phyloP scores from a whole-genome alignment of 805 yeast genomes.

The Lachancea dasiensis region DNA sequence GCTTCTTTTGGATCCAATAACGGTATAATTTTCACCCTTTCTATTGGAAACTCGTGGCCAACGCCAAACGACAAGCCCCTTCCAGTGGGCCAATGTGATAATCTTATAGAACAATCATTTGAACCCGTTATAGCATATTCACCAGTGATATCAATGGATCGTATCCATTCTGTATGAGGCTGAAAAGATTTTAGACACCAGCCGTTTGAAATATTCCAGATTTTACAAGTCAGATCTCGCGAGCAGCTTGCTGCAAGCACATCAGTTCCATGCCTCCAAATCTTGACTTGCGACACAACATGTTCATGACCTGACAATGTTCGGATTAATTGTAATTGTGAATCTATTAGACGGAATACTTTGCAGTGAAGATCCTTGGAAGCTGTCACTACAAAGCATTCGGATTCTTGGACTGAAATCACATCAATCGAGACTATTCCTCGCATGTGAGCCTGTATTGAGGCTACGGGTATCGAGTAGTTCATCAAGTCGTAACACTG shows the following conservation, averaged over 20 bases:
- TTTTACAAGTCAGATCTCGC: slow-evolving; percentile 52
- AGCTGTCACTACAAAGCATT: slow-evolving; percentile 39
- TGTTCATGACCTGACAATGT: slow-evolving; percentile 84
- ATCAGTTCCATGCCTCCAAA: slow-evolving; percentile 40
- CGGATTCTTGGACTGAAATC: slow-evolving; percentile 13
- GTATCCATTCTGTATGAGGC: slow-evolving; percentile 88
- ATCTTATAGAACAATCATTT: slow-evolving; percentile 66
- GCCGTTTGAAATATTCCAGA: slow-evolving; percentile 67
- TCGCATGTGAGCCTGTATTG: slow-evolving; percentile 72
- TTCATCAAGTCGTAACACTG: slow-evolving; percentile 66
- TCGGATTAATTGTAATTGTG: slow-evolving; percentile 46
- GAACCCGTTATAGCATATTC: slow-evolving; percentile 67
- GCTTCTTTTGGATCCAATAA: slow-evolving; percentile 26
- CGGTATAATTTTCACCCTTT: slow-evolving; percentile 65
- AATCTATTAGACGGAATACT: slow-evolving; percentile 36
- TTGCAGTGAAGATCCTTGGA: slow-evolving; percentile 53
- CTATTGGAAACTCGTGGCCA: slow-evolving; percentile 83
- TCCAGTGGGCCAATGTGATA: slow-evolving; percentile 61
- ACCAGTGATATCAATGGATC: slow-evolving; percentile 53
- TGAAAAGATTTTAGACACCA: slow-evolving; percentile 58
- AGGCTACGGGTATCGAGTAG: slow-evolving; percentile 52
- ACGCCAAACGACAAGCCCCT: slow-evolving; percentile 59
- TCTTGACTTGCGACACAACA: slow-evolving; percentile 60
- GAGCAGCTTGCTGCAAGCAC: slow-evolving; percentile 53
- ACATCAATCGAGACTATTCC: slow-evolving; percentile 38